Evolutionary conservation across 2,329 filamentous ascomycete genomes (phyloP).

Genomic region (Diaporthe caulivora): DNA sequence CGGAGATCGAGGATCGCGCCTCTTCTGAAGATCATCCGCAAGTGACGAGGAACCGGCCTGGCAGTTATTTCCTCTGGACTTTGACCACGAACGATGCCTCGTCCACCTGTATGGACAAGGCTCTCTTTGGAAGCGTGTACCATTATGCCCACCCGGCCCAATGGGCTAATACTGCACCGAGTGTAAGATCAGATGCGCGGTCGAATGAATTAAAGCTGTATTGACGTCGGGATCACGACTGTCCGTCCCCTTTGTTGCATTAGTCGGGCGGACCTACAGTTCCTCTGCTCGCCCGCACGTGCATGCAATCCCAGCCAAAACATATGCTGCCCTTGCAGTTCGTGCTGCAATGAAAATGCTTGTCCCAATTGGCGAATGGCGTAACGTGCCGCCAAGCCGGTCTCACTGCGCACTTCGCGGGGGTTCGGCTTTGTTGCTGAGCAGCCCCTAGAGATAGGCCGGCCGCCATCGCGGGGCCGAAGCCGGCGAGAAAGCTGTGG

Average conservation of each 20-base stretch:
- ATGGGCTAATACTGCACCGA: neutral
- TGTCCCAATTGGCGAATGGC: constrained; percentile 1
- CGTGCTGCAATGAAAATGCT: constrained; percentile 10
- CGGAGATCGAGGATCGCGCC: constrained; percentile 64
- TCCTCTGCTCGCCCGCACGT: neutral
- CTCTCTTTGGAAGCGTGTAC: neutral
- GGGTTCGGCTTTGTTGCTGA: neutral
- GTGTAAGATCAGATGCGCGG: neutral
- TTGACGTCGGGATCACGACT: neutral
- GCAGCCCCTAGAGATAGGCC: neutral
- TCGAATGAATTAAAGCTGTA: neutral
- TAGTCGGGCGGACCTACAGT: no score
- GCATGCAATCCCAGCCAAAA: neutral
- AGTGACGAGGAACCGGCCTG: constrained; percentile 41
- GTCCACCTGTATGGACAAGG: neutral
- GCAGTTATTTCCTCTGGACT: neutral
- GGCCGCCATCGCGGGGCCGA: constrained; percentile 17
- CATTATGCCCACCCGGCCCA: neutral
- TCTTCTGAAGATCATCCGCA: constrained; percentile 62
- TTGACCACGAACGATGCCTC: neutral
- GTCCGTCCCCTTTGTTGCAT: neutral
- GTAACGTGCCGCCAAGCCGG: constrained; percentile 21
- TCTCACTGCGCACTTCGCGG: neutral
- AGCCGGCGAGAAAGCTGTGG: constrained; percentile 26
- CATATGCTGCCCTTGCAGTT: constrained; percentile 16